phyloP scores from a whole-genome alignment of 441 rosid genomes.

The Lepidium campestre region DNA sequence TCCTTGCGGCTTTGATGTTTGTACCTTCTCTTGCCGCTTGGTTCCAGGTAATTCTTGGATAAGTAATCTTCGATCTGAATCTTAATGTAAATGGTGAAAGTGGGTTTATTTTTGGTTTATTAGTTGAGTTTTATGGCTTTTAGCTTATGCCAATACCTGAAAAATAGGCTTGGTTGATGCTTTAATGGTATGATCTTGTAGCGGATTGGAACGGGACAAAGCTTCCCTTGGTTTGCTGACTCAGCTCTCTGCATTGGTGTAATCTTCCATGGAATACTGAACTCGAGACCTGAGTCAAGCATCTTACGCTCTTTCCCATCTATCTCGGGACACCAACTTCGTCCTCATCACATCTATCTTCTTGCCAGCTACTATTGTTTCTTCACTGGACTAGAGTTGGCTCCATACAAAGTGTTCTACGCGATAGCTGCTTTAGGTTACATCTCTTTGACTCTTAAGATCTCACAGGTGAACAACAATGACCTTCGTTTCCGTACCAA shows the following conservation, averaged over 20 bases:
- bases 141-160: background rate
- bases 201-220: slow-evolving; percentile 78
- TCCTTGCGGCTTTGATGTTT: slow-evolving; percentile 78
- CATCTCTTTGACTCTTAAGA: slow-evolving; percentile 41
- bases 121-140: background rate
- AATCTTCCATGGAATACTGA: slow-evolving; percentile 64
- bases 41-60: slow-evolving; percentile 58
- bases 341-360: slow-evolving; percentile 48
- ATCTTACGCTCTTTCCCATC: slow-evolving; percentile 43
- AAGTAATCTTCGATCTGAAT: background rate
- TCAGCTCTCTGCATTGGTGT: slow-evolving; percentile 67
- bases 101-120: background rate
- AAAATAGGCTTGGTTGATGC: background rate
- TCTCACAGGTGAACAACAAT: slow-evolving; percentile 53
- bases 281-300: slow-evolving; percentile 60
- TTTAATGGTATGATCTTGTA: slow-evolving; percentile 31
- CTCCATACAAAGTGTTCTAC: slow-evolving; percentile 71
- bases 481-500: slow-evolving; percentile 50
- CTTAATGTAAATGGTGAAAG: background rate
- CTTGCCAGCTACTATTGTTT: slow-evolving; percentile 69
- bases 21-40: slow-evolving; percentile 86
- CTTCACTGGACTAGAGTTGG: slow-evolving; percentile 70
- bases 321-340: slow-evolving; percentile 43
- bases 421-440: slow-evolving; percentile 75
- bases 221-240: slow-evolving; percentile 83